Percentiles rank a stretch among this genome's conserved stretches.
phyloP scores from a whole-genome alignment of 192 early-diverging fungal genomes.

The Coemansia sp. region DNA sequence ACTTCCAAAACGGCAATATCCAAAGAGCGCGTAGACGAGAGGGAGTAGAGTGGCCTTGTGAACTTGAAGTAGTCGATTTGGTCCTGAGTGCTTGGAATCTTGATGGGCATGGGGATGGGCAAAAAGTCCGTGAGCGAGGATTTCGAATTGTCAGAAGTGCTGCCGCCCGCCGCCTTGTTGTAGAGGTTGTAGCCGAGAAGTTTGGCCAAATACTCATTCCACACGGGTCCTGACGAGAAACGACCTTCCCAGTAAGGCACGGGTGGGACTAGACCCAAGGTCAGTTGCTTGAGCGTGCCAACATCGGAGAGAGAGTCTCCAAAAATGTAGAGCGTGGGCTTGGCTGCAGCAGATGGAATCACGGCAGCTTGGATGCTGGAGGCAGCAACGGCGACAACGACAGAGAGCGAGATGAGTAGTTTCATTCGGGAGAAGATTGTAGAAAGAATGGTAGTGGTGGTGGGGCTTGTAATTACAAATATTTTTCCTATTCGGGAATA shows the following conservation, averaged over 20 bases:
- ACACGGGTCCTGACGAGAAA: slow-evolving; percentile 28
- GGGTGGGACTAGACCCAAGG: slow-evolving; percentile 26
- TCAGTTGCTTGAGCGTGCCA: slow-evolving; percentile 31
- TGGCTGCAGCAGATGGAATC: neutral
- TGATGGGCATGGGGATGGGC: slow-evolving; percentile 15
- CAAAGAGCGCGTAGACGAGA: slow-evolving; percentile 9
- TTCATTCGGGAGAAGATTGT: neutral
- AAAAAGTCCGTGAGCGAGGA: slow-evolving; percentile 15
- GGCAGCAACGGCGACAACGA: neutral
- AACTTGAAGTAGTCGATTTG: slow-evolving; percentile 42
- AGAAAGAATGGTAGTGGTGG: neutral
- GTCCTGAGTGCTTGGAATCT: slow-evolving; percentile 39
- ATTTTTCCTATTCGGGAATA: neutral
- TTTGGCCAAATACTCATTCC: slow-evolving; percentile 45
- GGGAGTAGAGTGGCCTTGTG: slow-evolving; percentile 15
- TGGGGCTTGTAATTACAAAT: neutral
- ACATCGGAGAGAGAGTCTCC: slow-evolving; percentile 35
- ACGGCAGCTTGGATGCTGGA: slow-evolving; percentile 14
- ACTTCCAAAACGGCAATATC: slow-evolving; percentile 39
- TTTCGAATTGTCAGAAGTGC: slow-evolving; percentile 26
- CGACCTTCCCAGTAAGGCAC: slow-evolving; percentile 42
- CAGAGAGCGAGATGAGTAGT: neutral
- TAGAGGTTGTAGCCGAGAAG: slow-evolving; percentile 26
- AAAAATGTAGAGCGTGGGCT: slow-evolving; percentile 35
- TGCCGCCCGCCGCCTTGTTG: slow-evolving; percentile 33